A percentile compares a stretch with the other conserved stretches of the same genome.
Evolutionary conservation across 371 early-diverging fungal species (phyloP).

Genomic region (Mucor irregularis): DNA sequence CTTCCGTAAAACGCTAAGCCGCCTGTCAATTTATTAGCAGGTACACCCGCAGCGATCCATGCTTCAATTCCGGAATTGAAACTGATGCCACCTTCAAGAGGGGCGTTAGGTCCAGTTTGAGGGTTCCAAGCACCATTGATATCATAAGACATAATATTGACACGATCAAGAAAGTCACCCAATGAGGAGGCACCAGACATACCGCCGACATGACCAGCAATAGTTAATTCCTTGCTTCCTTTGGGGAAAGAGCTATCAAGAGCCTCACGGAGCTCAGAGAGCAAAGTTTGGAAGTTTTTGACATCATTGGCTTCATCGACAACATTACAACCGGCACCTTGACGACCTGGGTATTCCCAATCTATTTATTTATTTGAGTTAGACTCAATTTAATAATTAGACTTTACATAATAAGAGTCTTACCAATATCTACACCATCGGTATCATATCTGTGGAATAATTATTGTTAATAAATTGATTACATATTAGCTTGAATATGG

Average conservation of each 20-base stretch:
- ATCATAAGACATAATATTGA: conserved; percentile 61
- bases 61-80: conserved; percentile 46
- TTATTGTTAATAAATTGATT: not conserved
- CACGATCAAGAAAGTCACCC: conserved; percentile 57
- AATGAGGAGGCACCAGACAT: conserved; percentile 54
- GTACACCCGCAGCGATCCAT: conserved; percentile 61
- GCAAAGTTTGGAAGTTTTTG: conserved; percentile 42
- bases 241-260: conserved; percentile 55
- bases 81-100: conserved; percentile 39
- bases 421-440: conserved; percentile 46
- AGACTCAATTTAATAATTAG: not conserved
- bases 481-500: too few species aligned
- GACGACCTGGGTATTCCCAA: conserved; percentile 66
- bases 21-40: conserved; percentile 55
- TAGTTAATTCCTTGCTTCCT: conserved; percentile 50
- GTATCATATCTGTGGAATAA: conserved; percentile 21
- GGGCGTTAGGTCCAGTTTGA: conserved; percentile 56
- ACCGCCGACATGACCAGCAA: conserved; percentile 55
- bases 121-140: conserved; percentile 59
- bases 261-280: conserved; percentile 60
- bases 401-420: not conserved
- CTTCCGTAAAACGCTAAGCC: conserved; percentile 73
- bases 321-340: conserved; percentile 57
- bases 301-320: conserved; percentile 41
- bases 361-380: conserved; percentile 23